Percentiles rank a stretch among this genome's conserved stretches.
These are phyloP conservation scores for Hibiscus mutabilis DNA, from an alignment of 345 rosid species.

Conservation along the genomic window DNA sequence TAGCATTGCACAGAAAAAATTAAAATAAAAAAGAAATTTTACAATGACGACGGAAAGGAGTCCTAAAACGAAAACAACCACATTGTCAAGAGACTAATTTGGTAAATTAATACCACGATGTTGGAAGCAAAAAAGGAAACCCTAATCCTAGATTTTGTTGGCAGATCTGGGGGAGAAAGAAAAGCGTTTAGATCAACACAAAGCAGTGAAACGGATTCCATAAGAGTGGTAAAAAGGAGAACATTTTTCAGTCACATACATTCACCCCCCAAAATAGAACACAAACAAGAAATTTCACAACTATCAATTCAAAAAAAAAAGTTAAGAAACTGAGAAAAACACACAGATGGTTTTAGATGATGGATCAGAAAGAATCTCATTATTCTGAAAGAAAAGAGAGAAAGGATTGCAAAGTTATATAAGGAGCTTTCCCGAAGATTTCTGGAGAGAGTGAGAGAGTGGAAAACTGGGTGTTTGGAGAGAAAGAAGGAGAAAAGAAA, in stretches of 20 bases:
- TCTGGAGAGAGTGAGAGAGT: background rate
- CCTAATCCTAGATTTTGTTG: constrained; percentile 20
- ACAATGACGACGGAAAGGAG: background rate
- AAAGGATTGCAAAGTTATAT: constrained; percentile 12
- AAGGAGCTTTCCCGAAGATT: constrained; percentile 14
- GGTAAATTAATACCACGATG: constrained; percentile 4
- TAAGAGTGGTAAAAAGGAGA: background rate
- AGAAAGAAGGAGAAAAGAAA: constrained; percentile 1
- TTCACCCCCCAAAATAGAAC: background rate
- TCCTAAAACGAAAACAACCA: constrained; percentile 15
- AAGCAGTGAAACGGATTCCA: background rate
- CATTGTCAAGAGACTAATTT: constrained; percentile 10
- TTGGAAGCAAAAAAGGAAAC: constrained; percentile 1
- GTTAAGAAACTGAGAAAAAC: constrained; percentile 1
- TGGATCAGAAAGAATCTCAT: constrained; percentile 28
- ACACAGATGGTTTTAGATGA: background rate
- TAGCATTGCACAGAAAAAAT: constrained; percentile 33
- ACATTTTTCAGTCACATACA: constrained; percentile 7
- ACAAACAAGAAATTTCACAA: background rate
- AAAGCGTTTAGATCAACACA: background rate
- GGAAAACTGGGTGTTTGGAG: constrained; percentile 2
- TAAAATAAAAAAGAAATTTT: background rate
- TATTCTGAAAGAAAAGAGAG: constrained; percentile 13
- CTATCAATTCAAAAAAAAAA: background rate
- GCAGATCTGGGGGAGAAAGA: constrained; percentile 27